Conservation (phyloP, 1,284 basidiomycete species). For the Puccinia polysora region DNA sequence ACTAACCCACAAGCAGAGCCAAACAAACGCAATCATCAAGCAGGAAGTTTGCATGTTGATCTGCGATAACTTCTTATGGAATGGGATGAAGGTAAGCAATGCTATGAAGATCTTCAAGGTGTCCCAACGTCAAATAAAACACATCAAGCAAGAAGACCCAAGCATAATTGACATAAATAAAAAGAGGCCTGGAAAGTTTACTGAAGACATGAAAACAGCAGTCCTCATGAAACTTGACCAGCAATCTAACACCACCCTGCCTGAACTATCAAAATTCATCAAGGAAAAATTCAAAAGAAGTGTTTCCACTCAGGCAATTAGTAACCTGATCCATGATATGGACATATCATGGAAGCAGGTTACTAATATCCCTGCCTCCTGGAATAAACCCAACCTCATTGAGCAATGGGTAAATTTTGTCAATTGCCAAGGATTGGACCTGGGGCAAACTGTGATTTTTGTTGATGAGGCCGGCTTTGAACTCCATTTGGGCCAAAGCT, state of each 20-base stretch:
- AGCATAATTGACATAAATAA: background rate
- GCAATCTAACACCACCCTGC: constrained; percentile 3
- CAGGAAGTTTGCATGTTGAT: background rate
- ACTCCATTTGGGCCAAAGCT: constrained; percentile 3
- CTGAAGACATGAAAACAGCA: background rate
- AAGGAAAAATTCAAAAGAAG: background rate
- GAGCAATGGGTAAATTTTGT: constrained; percentile 15
- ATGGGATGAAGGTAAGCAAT: background rate
- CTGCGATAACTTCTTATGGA: background rate
- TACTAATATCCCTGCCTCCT: constrained; percentile 2
- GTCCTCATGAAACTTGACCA: background rate
- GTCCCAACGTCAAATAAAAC: background rate
- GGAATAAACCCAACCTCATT: background rate
- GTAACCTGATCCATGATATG: constrained; percentile 29
- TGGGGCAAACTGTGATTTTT: constrained; percentile 6
- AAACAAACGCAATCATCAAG: background rate
- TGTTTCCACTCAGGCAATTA: background rate
- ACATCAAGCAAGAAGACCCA: background rate
- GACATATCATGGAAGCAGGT: no score
- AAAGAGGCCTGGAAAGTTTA: constrained; percentile 9
- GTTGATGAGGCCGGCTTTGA: constrained; percentile 14
- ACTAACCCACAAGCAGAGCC: background rate
- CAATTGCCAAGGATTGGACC: constrained; percentile 16
- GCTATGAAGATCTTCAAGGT: constrained; percentile 5
- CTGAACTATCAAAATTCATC: background rate